Percentiles rank a stretch among this genome's conserved stretches.
phyloP scores from a whole-genome alignment of 495 filamentous ascomycete species.

The Tuber borchii region DNA sequence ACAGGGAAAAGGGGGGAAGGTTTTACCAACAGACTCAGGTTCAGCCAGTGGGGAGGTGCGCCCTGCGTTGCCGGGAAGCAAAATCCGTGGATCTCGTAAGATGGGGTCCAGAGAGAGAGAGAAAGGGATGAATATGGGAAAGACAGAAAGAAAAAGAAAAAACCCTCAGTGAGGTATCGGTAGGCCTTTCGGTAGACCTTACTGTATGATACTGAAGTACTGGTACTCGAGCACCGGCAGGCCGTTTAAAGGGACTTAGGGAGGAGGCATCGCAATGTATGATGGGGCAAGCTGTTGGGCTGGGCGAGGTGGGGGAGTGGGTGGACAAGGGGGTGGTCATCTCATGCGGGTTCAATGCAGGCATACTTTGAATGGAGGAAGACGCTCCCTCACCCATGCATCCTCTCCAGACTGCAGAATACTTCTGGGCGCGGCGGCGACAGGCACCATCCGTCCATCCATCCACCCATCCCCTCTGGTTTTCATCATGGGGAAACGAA shows the following conservation, averaged over 20 bases:
- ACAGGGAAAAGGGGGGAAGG: neutral
- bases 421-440: neutral
- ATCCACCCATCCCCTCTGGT: neutral
- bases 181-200: no score
- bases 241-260: neutral
- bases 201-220: no score
- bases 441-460: neutral
- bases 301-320: neutral
- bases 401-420: neutral
- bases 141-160: no score
- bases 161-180: no score
- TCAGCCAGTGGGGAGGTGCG: neutral
- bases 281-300: neutral
- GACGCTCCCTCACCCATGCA: neutral
- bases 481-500: neutral
- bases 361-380: neutral
- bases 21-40: neutral
- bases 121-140: neutral
- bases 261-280: neutral
- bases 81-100: neutral
- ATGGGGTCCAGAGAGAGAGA: neutral
- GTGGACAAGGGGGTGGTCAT: neutral
- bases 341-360: neutral
- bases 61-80: neutral
- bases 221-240: no score